These are phyloP conservation scores for Chlamydomonas incerta DNA, from an alignment of 139 green algal genomes.

Conservation along the genomic window DNA sequence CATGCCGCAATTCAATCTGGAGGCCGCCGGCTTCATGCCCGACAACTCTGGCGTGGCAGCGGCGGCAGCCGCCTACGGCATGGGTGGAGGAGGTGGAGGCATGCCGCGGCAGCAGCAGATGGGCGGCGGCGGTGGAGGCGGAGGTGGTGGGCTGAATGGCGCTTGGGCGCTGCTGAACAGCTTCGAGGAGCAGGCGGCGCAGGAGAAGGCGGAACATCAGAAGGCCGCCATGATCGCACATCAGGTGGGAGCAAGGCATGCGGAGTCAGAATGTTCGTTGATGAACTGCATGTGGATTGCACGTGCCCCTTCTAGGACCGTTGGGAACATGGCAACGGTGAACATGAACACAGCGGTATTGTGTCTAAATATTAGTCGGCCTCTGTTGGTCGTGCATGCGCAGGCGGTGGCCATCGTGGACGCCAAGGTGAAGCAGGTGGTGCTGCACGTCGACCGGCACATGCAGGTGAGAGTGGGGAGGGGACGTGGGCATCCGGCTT, in stretches of 20 bases:
- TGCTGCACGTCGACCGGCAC: conserved; percentile 29
- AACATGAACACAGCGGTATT: too few species aligned
- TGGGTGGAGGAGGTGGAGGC: background rate
- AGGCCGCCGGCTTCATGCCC: conserved; percentile 28
- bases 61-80: background rate
- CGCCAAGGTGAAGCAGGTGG: conserved; percentile 39
- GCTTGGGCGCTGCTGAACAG: conserved; percentile 31
- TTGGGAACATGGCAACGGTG: too few species aligned
- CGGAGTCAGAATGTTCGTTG: too few species aligned
- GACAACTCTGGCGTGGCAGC: conserved; percentile 17
- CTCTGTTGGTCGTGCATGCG: too few species aligned
- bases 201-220: conserved; percentile 20
- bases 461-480: conserved; percentile 23
- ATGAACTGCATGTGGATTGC: too few species aligned
- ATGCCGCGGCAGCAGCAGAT: too few species aligned
- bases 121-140: too few species aligned
- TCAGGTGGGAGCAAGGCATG: conserved; percentile 27
- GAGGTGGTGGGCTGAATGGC: conserved; percentile 1
- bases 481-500: too few species aligned
- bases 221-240: conserved; percentile 28
- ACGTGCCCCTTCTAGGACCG: too few species aligned
- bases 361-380: too few species aligned
- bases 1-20: background rate
- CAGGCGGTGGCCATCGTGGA: conserved; percentile 34
- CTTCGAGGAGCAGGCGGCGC: conserved; percentile 36